A percentile compares a stretch with the other conserved stretches of the same genome.
These are phyloP conservation scores for Leucocoprinus sp. DNA, from an alignment of 768 basidiomycete genomes.

Conservation along the genomic window DNA sequence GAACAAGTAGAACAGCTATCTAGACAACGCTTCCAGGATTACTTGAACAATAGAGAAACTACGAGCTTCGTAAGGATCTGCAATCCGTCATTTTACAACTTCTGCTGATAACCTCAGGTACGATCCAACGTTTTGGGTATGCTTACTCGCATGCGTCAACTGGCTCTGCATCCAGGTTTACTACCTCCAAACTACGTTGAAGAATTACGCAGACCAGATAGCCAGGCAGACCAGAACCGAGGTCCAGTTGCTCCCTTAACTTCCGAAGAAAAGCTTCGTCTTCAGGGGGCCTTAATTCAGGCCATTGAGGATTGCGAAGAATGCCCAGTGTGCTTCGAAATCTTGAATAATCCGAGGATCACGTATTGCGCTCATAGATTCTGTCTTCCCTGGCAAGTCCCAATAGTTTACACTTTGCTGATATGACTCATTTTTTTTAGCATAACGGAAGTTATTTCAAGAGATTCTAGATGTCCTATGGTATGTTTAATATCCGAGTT, in stretches of 20 bases:
- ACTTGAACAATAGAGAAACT: conserved; percentile 34
- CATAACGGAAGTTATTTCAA: conserved; percentile 60
- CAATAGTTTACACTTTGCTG: background rate
- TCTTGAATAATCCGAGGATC: conserved; percentile 58
- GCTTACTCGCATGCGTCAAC: conserved; percentile 81
- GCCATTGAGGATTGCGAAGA: conserved; percentile 78
- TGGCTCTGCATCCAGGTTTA: conserved; percentile 72
- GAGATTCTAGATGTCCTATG: conserved; percentile 80
- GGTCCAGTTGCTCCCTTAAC: conserved; percentile 31
- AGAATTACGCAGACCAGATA: conserved; percentile 39
- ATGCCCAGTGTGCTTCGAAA: conserved; percentile 67
- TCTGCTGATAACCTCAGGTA: conserved; percentile 30
- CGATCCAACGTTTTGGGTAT: conserved; percentile 69
- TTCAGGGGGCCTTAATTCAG: conserved; percentile 53
- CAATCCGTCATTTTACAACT: background rate
- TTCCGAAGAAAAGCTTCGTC: conserved; percentile 41
- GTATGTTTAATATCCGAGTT: conserved; percentile 25
- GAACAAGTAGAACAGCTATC: conserved; percentile 61
- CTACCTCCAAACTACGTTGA: conserved; percentile 66
- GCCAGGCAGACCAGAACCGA: conserved; percentile 17
- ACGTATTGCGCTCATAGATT: conserved; percentile 68
- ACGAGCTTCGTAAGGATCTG: conserved; percentile 31
- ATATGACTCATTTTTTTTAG: conserved; percentile 23
- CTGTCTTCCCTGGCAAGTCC: conserved; percentile 57
- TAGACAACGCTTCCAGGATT: conserved; percentile 49